phyloP scores from a whole-genome alignment of 2,329 filamentous ascomycete species.

The Fusarium sp. region DNA sequence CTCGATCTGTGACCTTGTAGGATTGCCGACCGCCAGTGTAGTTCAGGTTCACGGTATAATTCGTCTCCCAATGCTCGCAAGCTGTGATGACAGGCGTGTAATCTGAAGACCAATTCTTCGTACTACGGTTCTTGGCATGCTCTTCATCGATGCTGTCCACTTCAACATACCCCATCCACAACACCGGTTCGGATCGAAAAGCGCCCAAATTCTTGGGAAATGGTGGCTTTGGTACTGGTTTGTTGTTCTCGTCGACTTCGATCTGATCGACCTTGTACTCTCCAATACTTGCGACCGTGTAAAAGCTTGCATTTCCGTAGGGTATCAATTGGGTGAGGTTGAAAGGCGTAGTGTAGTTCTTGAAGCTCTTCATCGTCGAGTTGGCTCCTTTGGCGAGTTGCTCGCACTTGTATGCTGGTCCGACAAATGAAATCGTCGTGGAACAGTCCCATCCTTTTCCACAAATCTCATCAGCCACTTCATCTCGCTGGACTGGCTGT shows the following conservation, averaged over 20 bases:
- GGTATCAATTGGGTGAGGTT: slow-evolving; percentile 28
- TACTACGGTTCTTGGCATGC: slow-evolving; percentile 3
- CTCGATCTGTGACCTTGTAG: slow-evolving; percentile 20
- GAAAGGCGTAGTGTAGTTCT: slow-evolving; percentile 17
- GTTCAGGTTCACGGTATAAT: slow-evolving; percentile 36
- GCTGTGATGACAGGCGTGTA: slow-evolving; percentile 31
- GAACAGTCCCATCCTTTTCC: slow-evolving; percentile 39
- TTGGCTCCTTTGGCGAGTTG: slow-evolving; percentile 10
- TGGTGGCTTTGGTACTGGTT: slow-evolving; percentile 8
- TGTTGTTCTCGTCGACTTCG: not conserved
- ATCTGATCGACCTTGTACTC: slow-evolving; percentile 30
- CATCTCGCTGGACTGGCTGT: slow-evolving; percentile 26
- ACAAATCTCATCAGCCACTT: slow-evolving; percentile 30
- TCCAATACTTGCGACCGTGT: slow-evolving; percentile 12
- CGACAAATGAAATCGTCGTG: slow-evolving; percentile 34
- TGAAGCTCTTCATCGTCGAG: slow-evolving; percentile 9
- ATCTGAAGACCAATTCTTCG: slow-evolving; percentile 11
- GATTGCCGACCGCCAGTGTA: slow-evolving; percentile 36
- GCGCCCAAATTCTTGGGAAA: slow-evolving; percentile 34
- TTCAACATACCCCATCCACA: slow-evolving; percentile 36
- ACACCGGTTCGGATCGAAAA: slow-evolving; percentile 29
- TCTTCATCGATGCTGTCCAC: slow-evolving; percentile 17
- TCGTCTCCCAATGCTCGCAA: slow-evolving; percentile 39
- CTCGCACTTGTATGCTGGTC: slow-evolving; percentile 37
- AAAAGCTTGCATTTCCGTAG: slow-evolving; percentile 27